phyloP scores from a whole-genome alignment of 2,329 filamentous ascomycete genomes.

The Hypomyces rosellus region DNA sequence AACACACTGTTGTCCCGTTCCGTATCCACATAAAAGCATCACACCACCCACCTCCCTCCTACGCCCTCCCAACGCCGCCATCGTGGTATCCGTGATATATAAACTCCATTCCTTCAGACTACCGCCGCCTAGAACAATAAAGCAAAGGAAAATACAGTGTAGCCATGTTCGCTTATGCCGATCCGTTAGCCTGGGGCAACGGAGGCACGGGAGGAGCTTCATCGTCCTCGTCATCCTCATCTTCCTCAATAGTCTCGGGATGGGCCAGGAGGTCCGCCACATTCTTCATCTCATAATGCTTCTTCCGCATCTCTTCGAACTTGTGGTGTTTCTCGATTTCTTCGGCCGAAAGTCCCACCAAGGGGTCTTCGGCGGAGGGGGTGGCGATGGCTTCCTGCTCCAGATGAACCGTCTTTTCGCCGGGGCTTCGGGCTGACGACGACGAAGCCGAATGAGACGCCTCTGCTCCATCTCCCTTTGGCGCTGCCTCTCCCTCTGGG shows the following conservation, averaged over 20 bases:
- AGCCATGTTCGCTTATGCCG: constrained; percentile 17
- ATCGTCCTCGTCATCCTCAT: constrained; percentile 51
- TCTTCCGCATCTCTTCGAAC: constrained; percentile 89
- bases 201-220: constrained; percentile 37
- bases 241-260: constrained; percentile 58
- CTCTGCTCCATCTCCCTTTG: constrained; percentile 11
- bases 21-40: not conserved
- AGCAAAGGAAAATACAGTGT: no score
- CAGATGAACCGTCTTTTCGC: constrained; percentile 72
- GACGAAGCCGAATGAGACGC: constrained; percentile 10
- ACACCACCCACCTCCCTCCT: not conserved
- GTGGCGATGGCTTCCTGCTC: constrained; percentile 53
- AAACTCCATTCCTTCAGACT: no score
- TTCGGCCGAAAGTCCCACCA: constrained; percentile 55
- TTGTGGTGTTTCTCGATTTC: constrained; percentile 85
- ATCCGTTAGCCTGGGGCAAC: constrained; percentile 32
- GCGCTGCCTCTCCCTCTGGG: constrained; percentile 37
- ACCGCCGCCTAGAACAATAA: no score
- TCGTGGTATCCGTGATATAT: not conserved
- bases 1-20: not conserved
- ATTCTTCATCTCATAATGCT: constrained; percentile 97
- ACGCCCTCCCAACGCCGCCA: not conserved
- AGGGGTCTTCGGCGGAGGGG: constrained; percentile 52
- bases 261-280: constrained; percentile 82
- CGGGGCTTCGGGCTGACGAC: constrained; percentile 30